A percentile compares a stretch with the other conserved stretches of the same genome.
phyloP scores from a whole-genome alignment of 148 eudicot species.

The Vaccinium vitisidaea region DNA sequence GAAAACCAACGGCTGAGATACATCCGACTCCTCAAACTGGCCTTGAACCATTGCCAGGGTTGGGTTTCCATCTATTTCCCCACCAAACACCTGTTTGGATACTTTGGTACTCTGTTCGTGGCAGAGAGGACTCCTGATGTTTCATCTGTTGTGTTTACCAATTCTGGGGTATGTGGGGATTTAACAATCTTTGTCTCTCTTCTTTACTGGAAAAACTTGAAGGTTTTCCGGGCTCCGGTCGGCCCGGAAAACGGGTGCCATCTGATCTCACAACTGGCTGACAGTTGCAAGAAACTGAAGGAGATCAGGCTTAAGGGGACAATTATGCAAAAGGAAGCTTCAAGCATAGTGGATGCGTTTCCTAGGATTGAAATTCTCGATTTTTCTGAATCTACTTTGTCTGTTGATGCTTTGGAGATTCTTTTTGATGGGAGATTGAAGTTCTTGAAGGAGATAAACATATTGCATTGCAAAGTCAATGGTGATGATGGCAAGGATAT shows the following conservation, averaged over 20 bases:
- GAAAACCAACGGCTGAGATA: slow-evolving; percentile 16
- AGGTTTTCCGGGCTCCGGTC: slow-evolving; percentile 5
- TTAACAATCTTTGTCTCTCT: background rate
- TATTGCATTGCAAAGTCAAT: slow-evolving; percentile 10
- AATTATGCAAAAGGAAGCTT: background rate
- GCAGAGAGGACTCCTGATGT: slow-evolving; percentile 12
- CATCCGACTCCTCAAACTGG: slow-evolving; percentile 21
- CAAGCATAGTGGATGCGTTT: slow-evolving; percentile 1
- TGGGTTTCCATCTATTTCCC: slow-evolving; percentile 18
- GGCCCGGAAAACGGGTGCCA: background rate
- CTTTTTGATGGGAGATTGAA: slow-evolving; percentile 18
- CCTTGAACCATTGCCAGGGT: background rate
- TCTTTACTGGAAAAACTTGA: slow-evolving; percentile 16
- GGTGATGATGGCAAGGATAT: slow-evolving; percentile 14
- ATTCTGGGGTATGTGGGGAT: background rate
- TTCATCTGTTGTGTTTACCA: background rate
- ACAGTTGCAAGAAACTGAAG: slow-evolving; percentile 3
- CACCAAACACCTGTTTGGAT: slow-evolving; percentile 3
- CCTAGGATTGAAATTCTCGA: slow-evolving; percentile 2
- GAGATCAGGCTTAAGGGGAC: slow-evolving; percentile 12
- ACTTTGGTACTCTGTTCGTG: slow-evolving; percentile 10
- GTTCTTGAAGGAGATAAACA: slow-evolving; percentile 11
- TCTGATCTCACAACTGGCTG: background rate
- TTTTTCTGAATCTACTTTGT: slow-evolving; percentile 1
- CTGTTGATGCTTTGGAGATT: background rate